Conservation (phyloP, 139 green algal genomes). For the Nannochloris sp. region DNA sequence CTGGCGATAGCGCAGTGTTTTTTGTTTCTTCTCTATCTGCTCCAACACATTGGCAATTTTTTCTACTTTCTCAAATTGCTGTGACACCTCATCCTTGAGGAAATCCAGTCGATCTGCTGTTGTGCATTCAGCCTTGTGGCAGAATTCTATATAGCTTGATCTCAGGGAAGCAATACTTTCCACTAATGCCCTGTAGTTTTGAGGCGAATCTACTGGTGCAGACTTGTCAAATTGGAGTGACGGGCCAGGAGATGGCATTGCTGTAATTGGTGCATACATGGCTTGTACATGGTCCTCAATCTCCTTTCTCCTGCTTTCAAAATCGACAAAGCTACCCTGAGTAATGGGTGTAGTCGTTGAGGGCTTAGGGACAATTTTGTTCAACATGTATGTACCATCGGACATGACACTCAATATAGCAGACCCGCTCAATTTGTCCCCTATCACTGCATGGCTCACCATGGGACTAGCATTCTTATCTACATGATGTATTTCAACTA, state of each 20-base stretch:
- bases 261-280: not conserved
- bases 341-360: no score
- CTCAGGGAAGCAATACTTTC: constrained; percentile 18
- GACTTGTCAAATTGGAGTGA: not conserved
- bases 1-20: constrained; percentile 1
- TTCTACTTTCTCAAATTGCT: not conserved
- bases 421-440: constrained; percentile 22
- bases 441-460: constrained; percentile 8
- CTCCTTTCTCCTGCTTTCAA: not conserved
- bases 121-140: constrained; percentile 27
- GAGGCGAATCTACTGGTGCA: not conserved
- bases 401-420: constrained; percentile 13
- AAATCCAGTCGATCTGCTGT: constrained; percentile 19
- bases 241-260: not conserved
- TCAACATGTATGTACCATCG: constrained; percentile 4
- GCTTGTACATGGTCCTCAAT: not conserved
- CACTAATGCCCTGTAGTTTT: constrained; percentile 13
- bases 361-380: not conserved
- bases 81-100: not conserved
- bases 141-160: constrained; percentile 33
- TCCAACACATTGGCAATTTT: not conserved
- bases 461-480: not conserved
- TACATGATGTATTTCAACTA: constrained; percentile 2
- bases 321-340: no score
- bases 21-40: not conserved